A percentile compares a stretch with the other conserved stretches of the same genome.
Evolutionary conservation across 495 filamentous ascomycete species (phyloP).

Genomic region (Xylaria castorea): DNA sequence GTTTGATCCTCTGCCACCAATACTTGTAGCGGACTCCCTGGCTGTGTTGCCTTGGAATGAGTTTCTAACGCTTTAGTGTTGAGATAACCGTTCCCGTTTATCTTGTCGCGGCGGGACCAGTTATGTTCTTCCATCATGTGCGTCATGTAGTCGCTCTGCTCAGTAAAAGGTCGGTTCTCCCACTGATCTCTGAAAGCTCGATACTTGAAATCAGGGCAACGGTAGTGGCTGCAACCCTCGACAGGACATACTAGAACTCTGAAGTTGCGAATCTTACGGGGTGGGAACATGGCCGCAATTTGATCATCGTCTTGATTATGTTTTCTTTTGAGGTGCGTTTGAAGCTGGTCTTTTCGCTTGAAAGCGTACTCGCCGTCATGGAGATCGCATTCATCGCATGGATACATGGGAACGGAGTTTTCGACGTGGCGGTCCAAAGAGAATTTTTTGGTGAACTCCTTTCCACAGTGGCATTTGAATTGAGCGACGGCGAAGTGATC

Average conservation of each 20-base stretch:
- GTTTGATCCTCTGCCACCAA: neutral
- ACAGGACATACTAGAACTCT: neutral
- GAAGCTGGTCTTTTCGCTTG: constrained; percentile 3
- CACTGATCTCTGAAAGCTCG: too few relatives aligned
- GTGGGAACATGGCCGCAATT: neutral
- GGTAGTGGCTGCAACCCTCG: neutral
- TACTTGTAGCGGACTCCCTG: neutral
- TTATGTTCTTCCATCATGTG: constrained; percentile 44
- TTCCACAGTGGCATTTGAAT: constrained; percentile 1
- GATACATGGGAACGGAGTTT: neutral
- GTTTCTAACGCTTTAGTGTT: constrained; percentile 33
- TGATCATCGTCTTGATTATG: neutral
- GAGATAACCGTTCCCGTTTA: constrained; percentile 42
- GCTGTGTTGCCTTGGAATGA: constrained; percentile 24
- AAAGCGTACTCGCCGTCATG: neutral
- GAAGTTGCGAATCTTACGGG: neutral
- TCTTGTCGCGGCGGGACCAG: constrained; percentile 40
- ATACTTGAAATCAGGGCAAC: neutral
- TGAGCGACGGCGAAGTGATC: neutral
- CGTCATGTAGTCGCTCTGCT: constrained; percentile 31
- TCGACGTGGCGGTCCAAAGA: neutral
- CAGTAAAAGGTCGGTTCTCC: constrained; percentile 29
- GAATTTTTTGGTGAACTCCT: neutral
- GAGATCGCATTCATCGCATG: neutral
- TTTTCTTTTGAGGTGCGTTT: neutral